Base-by-base conservation (phyloP, 768 basidiomycete species). In the Trametopsis cervina region DNA sequence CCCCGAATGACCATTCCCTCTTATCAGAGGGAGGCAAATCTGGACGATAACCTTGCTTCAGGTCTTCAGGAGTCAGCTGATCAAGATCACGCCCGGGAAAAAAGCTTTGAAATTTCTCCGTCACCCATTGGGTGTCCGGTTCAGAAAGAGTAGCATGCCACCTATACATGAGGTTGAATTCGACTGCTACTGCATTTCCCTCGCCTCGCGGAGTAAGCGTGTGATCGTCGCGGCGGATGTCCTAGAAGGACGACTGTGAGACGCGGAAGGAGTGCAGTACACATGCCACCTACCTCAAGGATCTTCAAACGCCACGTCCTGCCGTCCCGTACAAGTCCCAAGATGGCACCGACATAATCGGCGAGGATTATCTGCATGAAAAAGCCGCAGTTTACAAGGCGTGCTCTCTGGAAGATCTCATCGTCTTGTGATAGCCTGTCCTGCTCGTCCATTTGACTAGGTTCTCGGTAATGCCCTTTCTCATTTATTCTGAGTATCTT, bases 311-410 rank as follows among this genome's bases (percentile, higher is more conserved):
- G 74, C 87, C 87, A 89, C 35, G 66, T 59, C 50, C 66, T 65
- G 2, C 78, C 77, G 54, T 89, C 82, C 25, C 76, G 69, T n/a
- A 73, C 76, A 12, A 87, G 73, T 15, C 81, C 82, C 24, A 89
- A 70, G 54, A 89, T 88, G 17, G 76, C 74, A 15, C 83, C 85
- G 15, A 89, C 81, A 52, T 89, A 89, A 60, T 88, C 86, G 66
- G 58, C 54, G 37, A 88, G 67, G 56, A 87, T 81, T 27, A 83
- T 76, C 51, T 81, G 76, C 74, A 84, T 77, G 55, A 85, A 84
- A 56, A 72, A 82, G 2, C 76, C 82, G 44, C 80, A 81, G 61
- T 89, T 89, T 39, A 89, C 79, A 40, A 88, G 68, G 41, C 87
- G 75, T 9, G 84, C 72, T 23, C 83, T 77, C 49, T 85, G 73